Conservation (phyloP, 2,329 filamentous ascomycete species). For the Monosporascus ibericus region DNA sequence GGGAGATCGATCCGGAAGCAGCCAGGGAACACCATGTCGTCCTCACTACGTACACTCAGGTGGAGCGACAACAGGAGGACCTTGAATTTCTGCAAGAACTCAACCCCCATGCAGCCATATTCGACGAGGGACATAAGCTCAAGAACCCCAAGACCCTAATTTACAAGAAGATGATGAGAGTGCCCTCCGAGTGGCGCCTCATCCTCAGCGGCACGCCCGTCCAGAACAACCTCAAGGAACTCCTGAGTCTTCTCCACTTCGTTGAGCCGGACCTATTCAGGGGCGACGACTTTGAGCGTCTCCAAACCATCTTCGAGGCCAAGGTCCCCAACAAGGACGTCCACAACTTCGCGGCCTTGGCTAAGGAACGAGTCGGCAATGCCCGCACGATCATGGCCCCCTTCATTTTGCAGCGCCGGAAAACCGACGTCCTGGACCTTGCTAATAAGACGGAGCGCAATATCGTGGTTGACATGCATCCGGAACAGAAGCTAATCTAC, state of each 20-base stretch:
- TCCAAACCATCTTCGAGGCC: slow-evolving; percentile 86
- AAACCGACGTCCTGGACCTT: slow-evolving; percentile 84
- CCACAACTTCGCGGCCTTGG: slow-evolving; percentile 75
- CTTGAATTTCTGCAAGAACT: slow-evolving; percentile 44
- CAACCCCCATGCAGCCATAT: slow-evolving; percentile 57
- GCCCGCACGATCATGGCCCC: slow-evolving; percentile 91
- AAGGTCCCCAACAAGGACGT: slow-evolving; percentile 80
- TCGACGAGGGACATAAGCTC: slow-evolving; percentile 89
- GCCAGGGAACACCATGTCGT: slow-evolving; percentile 59
- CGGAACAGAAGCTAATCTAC: slow-evolving; percentile 69
- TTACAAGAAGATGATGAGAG: slow-evolving; percentile 72
- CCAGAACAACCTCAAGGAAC: slow-evolving; percentile 89
- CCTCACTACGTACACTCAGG: slow-evolving; percentile 56
- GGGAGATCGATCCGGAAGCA: slow-evolving; percentile 57
- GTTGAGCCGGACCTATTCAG: slow-evolving; percentile 83
- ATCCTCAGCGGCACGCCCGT: slow-evolving; percentile 87
- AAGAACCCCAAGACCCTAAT: slow-evolving; percentile 82
- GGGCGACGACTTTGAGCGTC: slow-evolving; percentile 61
- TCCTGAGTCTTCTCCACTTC: slow-evolving; percentile 87
- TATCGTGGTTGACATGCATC: slow-evolving; percentile 74
- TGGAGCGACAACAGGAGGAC: slow-evolving; percentile 42
- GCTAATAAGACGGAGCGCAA: slow-evolving; percentile 74
- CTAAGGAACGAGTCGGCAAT: slow-evolving; percentile 76
- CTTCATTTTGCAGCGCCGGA: slow-evolving; percentile 90
- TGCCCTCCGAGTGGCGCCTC: slow-evolving; percentile 76